Base-by-base conservation (phyloP, 148 eudicot species). In the Rhododendron griersonianum region DNA sequence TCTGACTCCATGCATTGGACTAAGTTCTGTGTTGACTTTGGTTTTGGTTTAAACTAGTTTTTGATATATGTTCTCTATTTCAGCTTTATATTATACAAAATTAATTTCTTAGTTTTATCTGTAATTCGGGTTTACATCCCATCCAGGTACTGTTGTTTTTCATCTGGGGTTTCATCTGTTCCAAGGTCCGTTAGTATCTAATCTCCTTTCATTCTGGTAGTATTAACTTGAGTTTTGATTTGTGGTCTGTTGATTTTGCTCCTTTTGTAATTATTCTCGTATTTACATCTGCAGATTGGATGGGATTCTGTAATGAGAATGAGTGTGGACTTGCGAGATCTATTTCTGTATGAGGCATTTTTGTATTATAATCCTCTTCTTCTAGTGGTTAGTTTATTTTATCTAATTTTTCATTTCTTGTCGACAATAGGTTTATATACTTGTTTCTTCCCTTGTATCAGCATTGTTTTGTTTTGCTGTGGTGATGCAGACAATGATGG, bases 281-380 rank as follows among this genome's bases (percentile, higher is more conserved):
- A 35, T 30, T 85, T 21, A 85, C 48, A 59, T 63, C 86, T 81
- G 81, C 93, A 95, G 99, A 93, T 95, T 87, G 96, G 98, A 89
- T 98, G 98, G 98, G 94, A 92, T 89, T 94, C 99, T 86, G 98
- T 98, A 41, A 98, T 98, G 99, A 93, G 95, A 87, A 98, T 98
- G 99, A 94, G 98, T 89, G 95, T 89, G 73, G 97, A 98, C 87
- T 82, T 93, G 89, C 91, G 98, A 86, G 98, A 98, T 87, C 94
- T 98, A 67, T 98, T 98, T 88, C 84, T 98, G 57, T 98, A 98
- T 23, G 99, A 98, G 95, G 99, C 96, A 15, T 98, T 98, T 91
- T 87, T 98, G 88, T 98, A 98, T 91, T 95, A 93, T 87, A 98
- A 98, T 88, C 98, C 99, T 45, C 99, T 95, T 85, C 96, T 98